Evolutionary conservation across 345 rosid genomes (phyloP), one percentile per base, ranked within the genome.

Genomic region (Aquilaria yunnanensis): DNA sequence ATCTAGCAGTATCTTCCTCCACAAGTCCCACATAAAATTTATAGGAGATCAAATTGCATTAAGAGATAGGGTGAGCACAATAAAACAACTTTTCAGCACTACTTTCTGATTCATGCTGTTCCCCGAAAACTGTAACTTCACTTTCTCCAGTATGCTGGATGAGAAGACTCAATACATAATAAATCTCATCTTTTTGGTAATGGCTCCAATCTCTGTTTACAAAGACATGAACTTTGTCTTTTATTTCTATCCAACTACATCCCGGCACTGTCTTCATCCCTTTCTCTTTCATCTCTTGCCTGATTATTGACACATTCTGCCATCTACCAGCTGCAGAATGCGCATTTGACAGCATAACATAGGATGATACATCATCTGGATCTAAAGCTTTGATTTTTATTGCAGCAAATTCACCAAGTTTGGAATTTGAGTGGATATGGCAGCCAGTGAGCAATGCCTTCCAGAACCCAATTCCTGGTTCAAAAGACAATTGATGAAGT

Each of bases 391-490:
- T 52, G 69, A 91, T 84, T 56, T 75, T 84, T 2, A 64, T 50
- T 5, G 92, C 84, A 0, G 83, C 96, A 49, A 88, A 48, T 31
- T 75, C 80, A 14, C 81, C 83, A 66, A 86, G 43, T 67, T 68
- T 74, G 56, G 54, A 63, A 60, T 88, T 91, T 16, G 83, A 81
- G 59, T 88, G 92, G 51, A 84, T 83, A 68, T 72, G 85, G 74
- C 96, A 88, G 56, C 97, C 97, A n/a, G 88, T 83, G 14, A 86
- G 96, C 64, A 86, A 70, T 56, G 96, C 92, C 60, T 88, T 88
- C 94, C 97, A 91, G 57, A 91, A 88, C 63, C 96, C 97, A 47
- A 88, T 71, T 50, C 96, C 97, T 0, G 92, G 94, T 48, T 83
- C 80, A 54, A 81, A 74, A 10, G 89, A 89, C 78, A 91, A 61